phyloP scores from a whole-genome alignment of 2,329 filamentous ascomycete species.

The Pseudodiploospora longispora region DNA sequence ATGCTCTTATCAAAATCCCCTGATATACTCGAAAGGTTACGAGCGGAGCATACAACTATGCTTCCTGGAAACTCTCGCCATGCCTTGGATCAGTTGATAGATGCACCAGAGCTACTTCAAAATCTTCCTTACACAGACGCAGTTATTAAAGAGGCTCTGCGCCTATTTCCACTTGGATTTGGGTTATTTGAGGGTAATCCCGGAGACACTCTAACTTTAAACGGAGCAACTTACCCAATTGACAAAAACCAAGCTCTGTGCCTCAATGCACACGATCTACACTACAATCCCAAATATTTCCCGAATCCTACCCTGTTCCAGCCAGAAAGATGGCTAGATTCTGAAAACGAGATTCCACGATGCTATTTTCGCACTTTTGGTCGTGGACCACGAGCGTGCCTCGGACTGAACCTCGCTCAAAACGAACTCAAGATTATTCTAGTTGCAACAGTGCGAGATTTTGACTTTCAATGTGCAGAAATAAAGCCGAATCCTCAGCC shows the following conservation, averaged over 20 bases:
- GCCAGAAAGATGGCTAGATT: slow-evolving; percentile 33
- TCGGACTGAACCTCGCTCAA: slow-evolving; percentile 28
- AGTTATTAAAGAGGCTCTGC: slow-evolving; percentile 47
- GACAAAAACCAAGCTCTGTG: slow-evolving; percentile 20
- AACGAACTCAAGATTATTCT: slow-evolving; percentile 24
- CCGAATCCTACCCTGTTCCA: slow-evolving; percentile 28
- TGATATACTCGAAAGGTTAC: slow-evolving; percentile 14
- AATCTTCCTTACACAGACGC: slow-evolving; percentile 42
- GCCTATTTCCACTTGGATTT: slow-evolving; percentile 40
- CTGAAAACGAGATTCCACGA: slow-evolving; percentile 5
- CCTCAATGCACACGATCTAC: slow-evolving; percentile 14
- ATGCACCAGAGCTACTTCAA: slow-evolving; percentile 37
- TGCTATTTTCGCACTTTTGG: slow-evolving; percentile 25
- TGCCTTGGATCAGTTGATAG: slow-evolving; percentile 25
- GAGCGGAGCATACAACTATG: slow-evolving; percentile 21
- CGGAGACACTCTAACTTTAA: slow-evolving; percentile 27
- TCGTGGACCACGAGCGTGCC: slow-evolving; percentile 26
- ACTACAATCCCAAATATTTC: slow-evolving; percentile 27
- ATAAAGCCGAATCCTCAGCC: slow-evolving; percentile 12
- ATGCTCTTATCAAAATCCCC: slow-evolving; percentile 16
- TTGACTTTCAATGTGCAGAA: slow-evolving; percentile 16
- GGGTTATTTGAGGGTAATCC: slow-evolving; percentile 26
- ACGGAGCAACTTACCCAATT: slow-evolving; percentile 28
- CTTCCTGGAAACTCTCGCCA: slow-evolving; percentile 19
- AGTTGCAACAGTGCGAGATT: slow-evolving; percentile 15